phyloP scores from a whole-genome alignment of 495 filamentous ascomycete genomes.

The Pseudevernia furfuracea region DNA sequence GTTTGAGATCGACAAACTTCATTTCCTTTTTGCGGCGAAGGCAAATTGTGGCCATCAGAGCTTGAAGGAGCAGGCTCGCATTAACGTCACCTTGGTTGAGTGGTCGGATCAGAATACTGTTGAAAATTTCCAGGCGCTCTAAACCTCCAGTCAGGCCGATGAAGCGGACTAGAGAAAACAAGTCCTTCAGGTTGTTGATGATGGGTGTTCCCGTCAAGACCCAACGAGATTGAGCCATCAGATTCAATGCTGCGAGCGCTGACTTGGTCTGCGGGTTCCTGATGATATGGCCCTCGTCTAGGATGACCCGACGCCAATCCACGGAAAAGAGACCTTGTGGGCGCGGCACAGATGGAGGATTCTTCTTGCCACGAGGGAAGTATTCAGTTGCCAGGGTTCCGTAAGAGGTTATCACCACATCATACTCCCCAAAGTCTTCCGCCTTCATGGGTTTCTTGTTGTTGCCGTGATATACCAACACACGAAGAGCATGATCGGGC shows the following conservation, averaged over 20 bases:
- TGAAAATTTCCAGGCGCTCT: constrained; percentile 67
- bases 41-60: constrained; percentile 74
- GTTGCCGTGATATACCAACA: constrained; percentile 70
- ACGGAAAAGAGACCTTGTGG: constrained; percentile 51
- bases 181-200: constrained; percentile 69
- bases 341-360: constrained; percentile 25
- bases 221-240: constrained; percentile 72
- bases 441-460: constrained; percentile 48
- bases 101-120: constrained; percentile 63
- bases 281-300: constrained; percentile 85
- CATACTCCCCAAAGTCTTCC: constrained; percentile 48
- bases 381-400: constrained; percentile 48
- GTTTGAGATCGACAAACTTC: constrained; percentile 75
- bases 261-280: constrained; percentile 69
- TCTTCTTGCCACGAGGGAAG: constrained; percentile 27
- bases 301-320: constrained; percentile 72
- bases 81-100: constrained; percentile 51
- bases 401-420: constrained; percentile 83
- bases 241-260: constrained; percentile 55
- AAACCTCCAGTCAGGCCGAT: constrained; percentile 70
- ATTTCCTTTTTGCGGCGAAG: constrained; percentile 83
- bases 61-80: constrained; percentile 60
- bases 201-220: constrained; percentile 76
- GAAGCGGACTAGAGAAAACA: constrained; percentile 76
- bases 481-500: constrained; percentile 48